Conservation (phyloP, 345 rosid species). For the Eucalyptus erythrocorys region DNA sequence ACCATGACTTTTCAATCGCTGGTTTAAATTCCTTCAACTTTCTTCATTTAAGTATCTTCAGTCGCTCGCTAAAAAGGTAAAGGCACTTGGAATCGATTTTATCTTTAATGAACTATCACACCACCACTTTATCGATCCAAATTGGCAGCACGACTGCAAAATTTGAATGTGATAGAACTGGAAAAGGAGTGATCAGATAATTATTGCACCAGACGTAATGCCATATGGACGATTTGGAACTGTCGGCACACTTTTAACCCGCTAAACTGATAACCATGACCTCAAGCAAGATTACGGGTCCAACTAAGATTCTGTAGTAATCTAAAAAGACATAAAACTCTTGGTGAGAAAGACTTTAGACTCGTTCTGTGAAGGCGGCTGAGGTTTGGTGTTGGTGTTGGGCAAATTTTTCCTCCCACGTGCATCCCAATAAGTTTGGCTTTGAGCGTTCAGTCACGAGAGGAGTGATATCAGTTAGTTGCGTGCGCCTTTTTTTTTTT, state of each 20-base stretch:
- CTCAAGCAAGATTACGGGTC: background rate
- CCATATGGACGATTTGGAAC: background rate
- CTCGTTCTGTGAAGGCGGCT: background rate
- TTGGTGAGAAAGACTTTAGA: background rate
- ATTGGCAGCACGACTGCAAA: background rate
- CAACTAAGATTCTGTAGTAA: background rate
- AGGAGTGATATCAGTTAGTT: background rate
- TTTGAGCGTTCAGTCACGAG: background rate
- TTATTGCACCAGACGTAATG: background rate
- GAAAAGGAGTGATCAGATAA: background rate
- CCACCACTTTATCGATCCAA: background rate
- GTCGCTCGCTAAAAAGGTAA: background rate
- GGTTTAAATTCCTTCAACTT: background rate
- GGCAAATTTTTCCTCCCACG: background rate
- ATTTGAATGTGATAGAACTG: background rate
- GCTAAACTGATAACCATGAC: background rate
- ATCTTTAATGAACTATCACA: background rate
- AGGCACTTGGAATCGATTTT: background rate
- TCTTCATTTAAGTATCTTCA: background rate
- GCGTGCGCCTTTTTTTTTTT: background rate
- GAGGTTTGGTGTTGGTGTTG: no score
- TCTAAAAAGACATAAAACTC: background rate
- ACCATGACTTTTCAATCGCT: background rate
- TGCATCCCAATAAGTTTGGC: background rate
- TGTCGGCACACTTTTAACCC: background rate